These are phyloP conservation scores for Stachybotrys chlorohalonatus DNA, from an alignment of 2,329 filamentous ascomycete genomes.

Conservation along the genomic window DNA sequence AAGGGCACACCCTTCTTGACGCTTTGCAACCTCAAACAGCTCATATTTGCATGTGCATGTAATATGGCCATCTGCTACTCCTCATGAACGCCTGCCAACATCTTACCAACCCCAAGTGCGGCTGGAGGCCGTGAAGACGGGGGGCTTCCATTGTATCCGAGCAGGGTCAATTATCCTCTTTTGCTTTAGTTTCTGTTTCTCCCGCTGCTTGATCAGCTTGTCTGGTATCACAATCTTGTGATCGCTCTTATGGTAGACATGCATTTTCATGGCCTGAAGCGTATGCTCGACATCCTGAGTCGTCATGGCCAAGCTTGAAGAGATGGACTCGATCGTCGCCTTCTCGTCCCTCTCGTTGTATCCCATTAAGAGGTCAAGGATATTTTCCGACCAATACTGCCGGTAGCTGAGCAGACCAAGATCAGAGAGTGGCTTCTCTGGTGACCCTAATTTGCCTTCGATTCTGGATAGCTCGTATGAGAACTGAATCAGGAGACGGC, in stretches of 20 bases:
- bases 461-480: conserved; percentile 95
- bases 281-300: conserved; percentile 94
- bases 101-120: conserved; percentile 90
- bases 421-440: conserved; percentile 93
- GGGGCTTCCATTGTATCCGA: conserved; percentile 88
- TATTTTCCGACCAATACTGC: conserved; percentile 95
- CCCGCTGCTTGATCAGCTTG: conserved; percentile 66
- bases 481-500: conserved; percentile 88
- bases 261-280: conserved; percentile 86
- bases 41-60: too few species aligned
- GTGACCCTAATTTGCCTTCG: conserved; percentile 89
- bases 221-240: conserved; percentile 93
- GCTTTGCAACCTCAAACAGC: too few species aligned
- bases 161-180: conserved; percentile 68
- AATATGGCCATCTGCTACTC: background rate
- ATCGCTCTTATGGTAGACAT: conserved; percentile 91
- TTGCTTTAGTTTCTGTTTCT: conserved; percentile 72
- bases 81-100: background rate
- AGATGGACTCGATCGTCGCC: conserved; percentile 80
- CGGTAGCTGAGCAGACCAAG: conserved; percentile 87
- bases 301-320: conserved; percentile 80
- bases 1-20: too few species aligned
- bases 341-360: conserved; percentile 58
- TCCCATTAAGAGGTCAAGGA: conserved; percentile 77
- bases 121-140: conserved; percentile 81